Evolutionary conservation across 1,284 basidiomycete genomes (phyloP).

Genomic region (Tetrapyrgos nigripes): DNA sequence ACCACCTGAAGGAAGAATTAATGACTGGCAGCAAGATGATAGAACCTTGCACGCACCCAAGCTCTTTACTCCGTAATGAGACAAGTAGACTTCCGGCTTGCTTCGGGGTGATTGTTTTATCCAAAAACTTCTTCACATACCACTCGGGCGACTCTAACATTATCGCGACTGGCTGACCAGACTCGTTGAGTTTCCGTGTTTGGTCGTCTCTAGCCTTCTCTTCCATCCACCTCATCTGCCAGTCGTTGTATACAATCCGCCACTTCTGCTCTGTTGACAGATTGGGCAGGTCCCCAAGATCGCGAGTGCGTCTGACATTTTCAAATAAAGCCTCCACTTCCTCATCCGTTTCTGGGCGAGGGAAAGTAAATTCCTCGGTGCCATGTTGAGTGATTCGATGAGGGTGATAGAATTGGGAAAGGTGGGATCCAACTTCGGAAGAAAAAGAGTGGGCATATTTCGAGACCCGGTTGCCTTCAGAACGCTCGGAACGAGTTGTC

Average conservation of each 20-base stretch:
- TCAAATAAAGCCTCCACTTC: slow-evolving; percentile 84
- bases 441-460: slow-evolving; percentile 66
- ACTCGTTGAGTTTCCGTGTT: slow-evolving; percentile 62
- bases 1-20: slow-evolving; percentile 66
- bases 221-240: slow-evolving; percentile 82
- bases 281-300: slow-evolving; percentile 63
- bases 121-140: slow-evolving; percentile 91
- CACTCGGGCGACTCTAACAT: slow-evolving; percentile 80
- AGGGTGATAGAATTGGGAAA: slow-evolving; percentile 62
- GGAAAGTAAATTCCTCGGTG: slow-evolving; percentile 71
- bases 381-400: slow-evolving; percentile 39
- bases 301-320: slow-evolving; percentile 72
- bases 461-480: slow-evolving; percentile 65
- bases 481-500: slow-evolving; percentile 49
- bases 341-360: slow-evolving; percentile 73
- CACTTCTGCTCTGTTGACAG: slow-evolving; percentile 90
- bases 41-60: slow-evolving; percentile 60
- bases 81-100: slow-evolving; percentile 82
- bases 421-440: slow-evolving; percentile 56
- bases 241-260: slow-evolving; percentile 88
- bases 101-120: slow-evolving; percentile 83
- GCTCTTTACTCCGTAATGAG: slow-evolving; percentile 82
- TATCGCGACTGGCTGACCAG: slow-evolving; percentile 55
- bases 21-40: neutral
- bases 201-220: slow-evolving; percentile 66